Percentiles rank a stretch among this genome's conserved stretches.
Conservation (phyloP, 148 eudicot species). For the Chenopodium formosanum region DNA sequence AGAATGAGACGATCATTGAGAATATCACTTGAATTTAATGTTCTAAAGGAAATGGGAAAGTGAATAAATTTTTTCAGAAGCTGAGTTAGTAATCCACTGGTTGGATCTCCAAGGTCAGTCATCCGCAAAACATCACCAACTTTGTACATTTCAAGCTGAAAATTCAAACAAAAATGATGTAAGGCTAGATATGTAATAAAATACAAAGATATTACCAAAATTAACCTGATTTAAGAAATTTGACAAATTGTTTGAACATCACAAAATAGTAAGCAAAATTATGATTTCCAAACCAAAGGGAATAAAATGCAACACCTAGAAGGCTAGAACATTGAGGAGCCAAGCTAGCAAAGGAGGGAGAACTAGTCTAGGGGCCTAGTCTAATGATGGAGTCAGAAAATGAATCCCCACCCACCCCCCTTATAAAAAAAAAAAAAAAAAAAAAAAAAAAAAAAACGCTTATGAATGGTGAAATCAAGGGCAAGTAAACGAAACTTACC, state of each 20-base stretch:
- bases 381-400: background rate
- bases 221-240: too few species aligned
- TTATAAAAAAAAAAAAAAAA: rapidly evolving
- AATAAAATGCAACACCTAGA: background rate
- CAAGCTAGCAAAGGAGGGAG: background rate
- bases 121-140: slow-evolving; percentile 54
- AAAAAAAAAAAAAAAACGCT: too few species aligned
- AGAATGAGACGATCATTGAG: slow-evolving; percentile 53
- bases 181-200: background rate
- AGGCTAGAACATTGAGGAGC: background rate
- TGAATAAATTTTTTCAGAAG: slow-evolving; percentile 41
- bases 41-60: slow-evolving; percentile 37
- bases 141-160: slow-evolving; percentile 75
- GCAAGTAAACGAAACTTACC: slow-evolving; percentile 29
- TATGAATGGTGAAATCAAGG: background rate
- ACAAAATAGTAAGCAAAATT: too few species aligned
- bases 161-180: slow-evolving; percentile 3
- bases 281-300: too few species aligned
- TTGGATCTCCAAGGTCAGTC: slow-evolving; percentile 48
- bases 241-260: too few species aligned
- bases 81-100: slow-evolving; percentile 41
- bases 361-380: background rate
- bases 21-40: slow-evolving; percentile 30
- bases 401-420: too few species aligned
- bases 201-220: background rate